Conservation (phyloP, 805 yeast genomes). For the Pachysolen tannophilus region DNA sequence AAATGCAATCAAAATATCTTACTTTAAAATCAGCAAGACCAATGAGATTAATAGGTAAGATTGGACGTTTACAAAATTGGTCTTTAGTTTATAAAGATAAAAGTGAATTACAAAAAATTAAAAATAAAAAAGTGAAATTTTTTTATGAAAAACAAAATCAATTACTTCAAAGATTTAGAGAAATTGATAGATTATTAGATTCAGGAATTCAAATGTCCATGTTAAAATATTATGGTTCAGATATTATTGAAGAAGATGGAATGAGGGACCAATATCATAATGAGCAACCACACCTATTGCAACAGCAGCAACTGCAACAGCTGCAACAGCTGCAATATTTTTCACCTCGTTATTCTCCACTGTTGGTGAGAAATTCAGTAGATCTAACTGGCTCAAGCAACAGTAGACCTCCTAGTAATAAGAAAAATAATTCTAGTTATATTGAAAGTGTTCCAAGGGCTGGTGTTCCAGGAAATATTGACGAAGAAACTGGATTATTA, state of each 20-base stretch:
- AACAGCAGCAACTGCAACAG: too few relatives aligned
- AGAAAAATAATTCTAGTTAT: neutral
- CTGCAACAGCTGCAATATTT: too few relatives aligned
- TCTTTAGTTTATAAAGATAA: constrained; percentile 11
- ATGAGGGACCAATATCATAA: constrained; percentile 8
- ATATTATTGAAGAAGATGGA: constrained; percentile 11
- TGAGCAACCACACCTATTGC: too few relatives aligned
- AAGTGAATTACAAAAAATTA: constrained; percentile 16
- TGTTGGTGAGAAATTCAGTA: neutral
- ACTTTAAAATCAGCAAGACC: constrained; percentile 24
- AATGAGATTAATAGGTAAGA: constrained; percentile 35
- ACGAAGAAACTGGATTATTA: constrained; percentile 46
- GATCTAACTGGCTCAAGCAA: neutral
- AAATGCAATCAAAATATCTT: neutral
- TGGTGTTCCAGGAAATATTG: constrained; percentile 55
- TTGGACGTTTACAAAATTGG: constrained; percentile 34
- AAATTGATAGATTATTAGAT: constrained; percentile 59
- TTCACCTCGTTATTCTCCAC: neutral
- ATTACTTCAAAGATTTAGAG: constrained; percentile 44
- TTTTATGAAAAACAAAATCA: constrained; percentile 57
- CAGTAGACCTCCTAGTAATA: neutral
- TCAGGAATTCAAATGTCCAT: constrained; percentile 61
- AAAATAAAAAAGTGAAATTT: constrained; percentile 22
- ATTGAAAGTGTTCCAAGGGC: constrained; percentile 40
- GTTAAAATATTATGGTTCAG: constrained; percentile 51